Percentiles rank a stretch among this genome's conserved stretches.
phyloP scores from a whole-genome alignment of 768 basidiomycete genomes.

The Russula compacta region DNA sequence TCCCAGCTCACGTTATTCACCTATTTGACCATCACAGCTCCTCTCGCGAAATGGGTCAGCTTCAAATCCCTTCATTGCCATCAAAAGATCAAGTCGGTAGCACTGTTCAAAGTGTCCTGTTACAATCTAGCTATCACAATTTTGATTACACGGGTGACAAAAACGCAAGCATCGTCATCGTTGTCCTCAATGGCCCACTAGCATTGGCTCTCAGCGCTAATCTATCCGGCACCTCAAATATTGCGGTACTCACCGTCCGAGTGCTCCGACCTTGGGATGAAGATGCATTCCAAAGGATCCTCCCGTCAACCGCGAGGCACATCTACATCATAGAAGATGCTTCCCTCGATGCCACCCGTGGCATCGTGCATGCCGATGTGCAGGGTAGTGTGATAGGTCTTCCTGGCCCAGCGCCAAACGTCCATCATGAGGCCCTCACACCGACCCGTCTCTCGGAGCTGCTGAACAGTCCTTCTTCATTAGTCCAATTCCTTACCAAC shows the following conservation, averaged over 20 bases:
- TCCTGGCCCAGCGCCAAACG: constrained; percentile 27
- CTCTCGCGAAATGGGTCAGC: constrained; percentile 64
- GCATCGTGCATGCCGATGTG: constrained; percentile 64
- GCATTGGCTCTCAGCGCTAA: constrained; percentile 55
- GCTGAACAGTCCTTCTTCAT: constrained; percentile 34
- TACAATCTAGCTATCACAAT: constrained; percentile 52
- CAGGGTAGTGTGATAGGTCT: constrained; percentile 46
- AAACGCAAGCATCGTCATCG: constrained; percentile 54
- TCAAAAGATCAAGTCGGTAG: constrained; percentile 25
- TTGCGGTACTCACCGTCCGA: constrained; percentile 65
- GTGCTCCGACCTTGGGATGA: constrained; percentile 82
- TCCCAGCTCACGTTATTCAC: constrained; percentile 71
- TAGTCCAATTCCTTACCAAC: constrained; percentile 34
- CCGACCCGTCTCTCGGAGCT: constrained; percentile 49
- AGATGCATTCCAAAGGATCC: constrained; percentile 43
- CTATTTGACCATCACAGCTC: constrained; percentile 83
- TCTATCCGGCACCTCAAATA: constrained; percentile 34
- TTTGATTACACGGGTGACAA: constrained; percentile 70
- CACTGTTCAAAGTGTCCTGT: constrained; percentile 42
- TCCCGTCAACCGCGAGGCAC: constrained; percentile 50
- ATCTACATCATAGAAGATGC: constrained; percentile 79
- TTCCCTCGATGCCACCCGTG: constrained; percentile 48
- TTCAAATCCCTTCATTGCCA: constrained; percentile 34
- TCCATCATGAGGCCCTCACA: constrained; percentile 51
- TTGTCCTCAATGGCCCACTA: constrained; percentile 68